Evolutionary conservation across 2,329 filamentous ascomycete species (phyloP).

Genomic region (Colletotrichum sojae): DNA sequence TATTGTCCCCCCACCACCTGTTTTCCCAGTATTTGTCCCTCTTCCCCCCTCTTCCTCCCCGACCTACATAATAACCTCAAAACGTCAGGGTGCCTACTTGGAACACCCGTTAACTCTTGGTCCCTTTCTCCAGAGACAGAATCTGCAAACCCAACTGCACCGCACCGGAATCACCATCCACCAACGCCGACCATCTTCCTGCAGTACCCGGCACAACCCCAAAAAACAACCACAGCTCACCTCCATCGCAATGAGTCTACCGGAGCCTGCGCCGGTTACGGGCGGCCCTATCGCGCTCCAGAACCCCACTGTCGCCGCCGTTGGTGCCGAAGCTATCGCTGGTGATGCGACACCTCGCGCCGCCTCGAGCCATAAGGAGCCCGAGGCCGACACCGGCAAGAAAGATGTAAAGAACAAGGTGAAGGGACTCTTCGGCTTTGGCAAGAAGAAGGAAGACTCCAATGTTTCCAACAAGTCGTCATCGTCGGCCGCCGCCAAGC

Average conservation of each 20-base stretch:
- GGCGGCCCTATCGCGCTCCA: slow-evolving; percentile 48
- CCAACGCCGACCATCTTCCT: background rate
- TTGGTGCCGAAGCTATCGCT: slow-evolving; percentile 46
- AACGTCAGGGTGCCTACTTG: slow-evolving; percentile 32
- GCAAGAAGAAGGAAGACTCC: slow-evolving; percentile 72
- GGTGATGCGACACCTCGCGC: slow-evolving; percentile 52
- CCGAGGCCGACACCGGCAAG: slow-evolving; percentile 58
- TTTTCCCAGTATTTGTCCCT: slow-evolving; percentile 31
- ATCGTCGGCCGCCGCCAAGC: slow-evolving; percentile 19
- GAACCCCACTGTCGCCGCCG: slow-evolving; percentile 45
- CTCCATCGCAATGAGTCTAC: slow-evolving; percentile 47
- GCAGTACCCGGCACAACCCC: background rate
- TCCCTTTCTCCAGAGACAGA: slow-evolving; percentile 5
- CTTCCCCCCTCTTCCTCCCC: slow-evolving; percentile 24
- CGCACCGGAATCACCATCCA: background rate
- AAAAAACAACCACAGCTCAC: background rate
- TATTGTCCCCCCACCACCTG: slow-evolving; percentile 41
- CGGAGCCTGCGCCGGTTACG: slow-evolving; percentile 44
- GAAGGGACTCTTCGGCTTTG: slow-evolving; percentile 72
- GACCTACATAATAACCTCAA: slow-evolving; percentile 37
- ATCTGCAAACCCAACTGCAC: slow-evolving; percentile 19
- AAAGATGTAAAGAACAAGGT: slow-evolving; percentile 69
- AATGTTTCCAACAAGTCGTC: slow-evolving; percentile 49
- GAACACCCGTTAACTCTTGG: slow-evolving; percentile 24
- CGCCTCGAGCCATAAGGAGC: slow-evolving; percentile 46